Conservation (phyloP, 2,329 filamentous ascomycete species). For the Orbilia javanica region DNA sequence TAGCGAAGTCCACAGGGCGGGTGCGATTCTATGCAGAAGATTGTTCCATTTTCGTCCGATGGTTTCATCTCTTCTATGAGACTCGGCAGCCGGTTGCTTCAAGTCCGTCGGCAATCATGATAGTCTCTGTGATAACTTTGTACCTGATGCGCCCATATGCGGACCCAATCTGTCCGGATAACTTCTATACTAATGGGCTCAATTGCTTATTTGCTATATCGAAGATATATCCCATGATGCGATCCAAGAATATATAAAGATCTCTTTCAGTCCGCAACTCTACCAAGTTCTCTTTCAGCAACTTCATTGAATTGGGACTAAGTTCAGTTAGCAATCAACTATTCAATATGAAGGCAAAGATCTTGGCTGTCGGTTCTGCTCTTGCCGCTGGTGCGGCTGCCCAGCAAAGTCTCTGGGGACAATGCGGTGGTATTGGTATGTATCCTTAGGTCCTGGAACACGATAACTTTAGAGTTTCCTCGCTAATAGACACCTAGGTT, state of each 20-base stretch:
- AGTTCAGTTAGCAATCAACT: not conserved
- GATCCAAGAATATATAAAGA: constrained; percentile 27
- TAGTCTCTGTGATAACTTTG: constrained; percentile 1
- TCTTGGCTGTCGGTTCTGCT: constrained; percentile 48
- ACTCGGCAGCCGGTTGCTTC: not conserved
- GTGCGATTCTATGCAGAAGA: not conserved
- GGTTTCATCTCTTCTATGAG: constrained; percentile 5
- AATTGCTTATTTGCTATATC: not conserved
- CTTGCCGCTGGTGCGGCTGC: constrained; percentile 51
- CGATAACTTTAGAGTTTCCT: not conserved
- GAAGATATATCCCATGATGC: not conserved
- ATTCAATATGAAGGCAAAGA: constrained; percentile 49
- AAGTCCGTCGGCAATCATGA: constrained; percentile 36
- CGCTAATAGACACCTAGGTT: constrained; percentile 32
- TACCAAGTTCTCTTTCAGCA: constrained; percentile 6
- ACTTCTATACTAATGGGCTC: not conserved
- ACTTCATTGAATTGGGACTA: constrained; percentile 13
- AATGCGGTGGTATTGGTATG: constrained; percentile 59
- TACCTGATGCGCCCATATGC: not conserved
- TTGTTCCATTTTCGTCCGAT: constrained; percentile 23
- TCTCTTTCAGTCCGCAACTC: not conserved
- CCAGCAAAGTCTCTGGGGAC: constrained; percentile 56
- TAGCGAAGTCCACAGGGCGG: constrained; percentile 6
- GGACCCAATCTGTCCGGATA: constrained; percentile 55
- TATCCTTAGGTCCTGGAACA: not conserved